A percentile compares a stretch with the other conserved stretches of the same genome.
Conservation (phyloP, 352 stramenopile genomes). For the Sclerospora graminicola region DNA sequence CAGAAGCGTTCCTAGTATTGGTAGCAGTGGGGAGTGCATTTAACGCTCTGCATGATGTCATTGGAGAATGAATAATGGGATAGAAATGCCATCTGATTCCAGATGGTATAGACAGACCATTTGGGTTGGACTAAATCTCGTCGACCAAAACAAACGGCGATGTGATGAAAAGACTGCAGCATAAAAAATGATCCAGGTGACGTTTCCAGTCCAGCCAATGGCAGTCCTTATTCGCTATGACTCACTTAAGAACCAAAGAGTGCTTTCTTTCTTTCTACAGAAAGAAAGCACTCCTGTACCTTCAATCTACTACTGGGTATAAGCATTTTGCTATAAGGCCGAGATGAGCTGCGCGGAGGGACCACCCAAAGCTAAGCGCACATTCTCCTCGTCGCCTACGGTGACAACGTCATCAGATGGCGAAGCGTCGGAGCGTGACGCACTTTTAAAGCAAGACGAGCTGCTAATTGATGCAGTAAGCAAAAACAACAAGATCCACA, state of each 20-base stretch:
- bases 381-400: slow-evolving; percentile 14
- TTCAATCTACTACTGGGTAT: no score
- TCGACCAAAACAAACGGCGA: neutral
- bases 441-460: slow-evolving; percentile 10
- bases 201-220: slow-evolving; percentile 1
- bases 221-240: neutral
- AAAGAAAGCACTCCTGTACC: no score
- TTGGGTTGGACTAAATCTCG: neutral
- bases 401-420: slow-evolving; percentile 11
- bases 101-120: neutral
- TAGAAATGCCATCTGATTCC: neutral
- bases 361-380: slow-evolving; percentile 3
- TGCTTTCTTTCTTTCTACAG: no score
- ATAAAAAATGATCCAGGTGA: neutral
- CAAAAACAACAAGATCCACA: slow-evolving; percentile 7
- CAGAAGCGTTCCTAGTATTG: no score
- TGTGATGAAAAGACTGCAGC: neutral
- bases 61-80: neutral
- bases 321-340: neutral
- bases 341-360: slow-evolving; percentile 11
- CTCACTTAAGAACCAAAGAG: neutral
- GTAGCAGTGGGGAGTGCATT: no score
- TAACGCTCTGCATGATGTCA: neutral
- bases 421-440: slow-evolving; percentile 16
- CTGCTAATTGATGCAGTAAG: slow-evolving; percentile 12